phyloP scores from a whole-genome alignment of 768 basidiomycete species.

The Tylopilus plumbeoviolaceoides region DNA sequence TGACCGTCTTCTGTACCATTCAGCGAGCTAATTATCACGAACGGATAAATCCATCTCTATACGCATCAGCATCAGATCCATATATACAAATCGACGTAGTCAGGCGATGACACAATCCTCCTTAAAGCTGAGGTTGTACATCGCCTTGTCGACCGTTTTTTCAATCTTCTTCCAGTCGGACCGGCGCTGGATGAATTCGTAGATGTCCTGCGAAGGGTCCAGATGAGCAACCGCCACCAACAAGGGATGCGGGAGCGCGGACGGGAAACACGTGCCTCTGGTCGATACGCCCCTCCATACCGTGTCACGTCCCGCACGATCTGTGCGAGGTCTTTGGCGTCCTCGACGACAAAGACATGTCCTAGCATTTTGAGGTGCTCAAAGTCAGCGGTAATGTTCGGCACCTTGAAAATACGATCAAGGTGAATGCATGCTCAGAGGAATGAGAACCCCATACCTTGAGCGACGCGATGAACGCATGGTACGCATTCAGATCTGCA shows the following conservation, averaged over 20 bases:
- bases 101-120: slow-evolving; percentile 73
- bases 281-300: slow-evolving; percentile 92
- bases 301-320: slow-evolving; percentile 94
- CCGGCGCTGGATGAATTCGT: slow-evolving; percentile 92
- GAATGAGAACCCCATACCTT: slow-evolving; percentile 44
- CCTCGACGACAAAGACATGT: slow-evolving; percentile 92
- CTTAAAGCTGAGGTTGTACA: slow-evolving; percentile 91
- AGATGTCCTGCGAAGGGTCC: slow-evolving; percentile 61
- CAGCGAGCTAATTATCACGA: too few relatives aligned
- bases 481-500: slow-evolving; percentile 92
- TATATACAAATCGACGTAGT: not conserved
- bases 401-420: slow-evolving; percentile 41
- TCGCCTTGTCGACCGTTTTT: slow-evolving; percentile 90
- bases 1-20: too few relatives aligned
- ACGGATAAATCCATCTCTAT: too few relatives aligned
- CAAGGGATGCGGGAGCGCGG: not conserved
- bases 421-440: too few relatives aligned
- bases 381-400: slow-evolving; percentile 83
- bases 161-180: slow-evolving; percentile 99
- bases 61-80: too few relatives aligned
- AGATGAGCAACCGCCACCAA: too few relatives aligned
- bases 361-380: slow-evolving; percentile 96
- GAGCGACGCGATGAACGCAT: slow-evolving; percentile 81
- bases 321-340: slow-evolving; percentile 93
- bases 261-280: slow-evolving; percentile 60